A percentile compares a stretch with the other conserved stretches of the same genome.
Conservation (phyloP, 2,329 filamentous ascomycete species). For the Cercospora janseana region DNA sequence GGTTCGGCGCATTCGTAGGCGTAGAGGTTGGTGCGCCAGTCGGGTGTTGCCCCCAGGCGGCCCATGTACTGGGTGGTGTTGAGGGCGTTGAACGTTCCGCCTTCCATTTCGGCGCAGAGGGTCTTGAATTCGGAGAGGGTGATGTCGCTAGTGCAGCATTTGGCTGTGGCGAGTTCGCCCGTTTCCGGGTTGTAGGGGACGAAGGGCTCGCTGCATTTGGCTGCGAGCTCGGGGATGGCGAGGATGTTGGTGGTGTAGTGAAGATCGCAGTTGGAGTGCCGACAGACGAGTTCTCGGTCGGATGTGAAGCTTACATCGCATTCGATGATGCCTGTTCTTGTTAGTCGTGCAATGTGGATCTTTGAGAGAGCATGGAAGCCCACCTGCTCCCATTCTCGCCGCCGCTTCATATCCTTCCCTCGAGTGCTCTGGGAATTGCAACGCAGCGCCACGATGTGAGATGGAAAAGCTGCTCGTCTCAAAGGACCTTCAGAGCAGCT, state of each 20-base stretch:
- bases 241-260: constrained; percentile 70
- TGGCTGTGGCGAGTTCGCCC: constrained; percentile 55
- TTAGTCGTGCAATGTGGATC: not conserved
- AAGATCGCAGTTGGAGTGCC: constrained; percentile 66
- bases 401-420: constrained; percentile 60
- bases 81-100: constrained; percentile 57
- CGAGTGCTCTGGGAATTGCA: constrained; percentile 66
- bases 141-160: constrained; percentile 71
- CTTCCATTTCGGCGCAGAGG: constrained; percentile 71
- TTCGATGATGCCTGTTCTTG: constrained; percentile 52
- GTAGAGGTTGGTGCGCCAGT: constrained; percentile 66
- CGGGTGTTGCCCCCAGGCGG: constrained; percentile 47
- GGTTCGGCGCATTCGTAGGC: constrained; percentile 60
- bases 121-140: constrained; percentile 65
- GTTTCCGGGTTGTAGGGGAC: constrained; percentile 41
- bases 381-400: constrained; percentile 64
- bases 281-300: constrained; percentile 65
- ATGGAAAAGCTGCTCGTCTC: constrained; percentile 57
- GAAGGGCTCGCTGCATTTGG: constrained; percentile 64
- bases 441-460: constrained; percentile 60
- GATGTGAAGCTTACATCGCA: constrained; percentile 67
- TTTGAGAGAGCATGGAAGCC: not conserved
- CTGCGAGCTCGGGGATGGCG: constrained; percentile 58
- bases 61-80: constrained; percentile 56
- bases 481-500: constrained; percentile 58